Conservation (phyloP, 345 rosid genomes). For the Brassica rapa region DNA sequence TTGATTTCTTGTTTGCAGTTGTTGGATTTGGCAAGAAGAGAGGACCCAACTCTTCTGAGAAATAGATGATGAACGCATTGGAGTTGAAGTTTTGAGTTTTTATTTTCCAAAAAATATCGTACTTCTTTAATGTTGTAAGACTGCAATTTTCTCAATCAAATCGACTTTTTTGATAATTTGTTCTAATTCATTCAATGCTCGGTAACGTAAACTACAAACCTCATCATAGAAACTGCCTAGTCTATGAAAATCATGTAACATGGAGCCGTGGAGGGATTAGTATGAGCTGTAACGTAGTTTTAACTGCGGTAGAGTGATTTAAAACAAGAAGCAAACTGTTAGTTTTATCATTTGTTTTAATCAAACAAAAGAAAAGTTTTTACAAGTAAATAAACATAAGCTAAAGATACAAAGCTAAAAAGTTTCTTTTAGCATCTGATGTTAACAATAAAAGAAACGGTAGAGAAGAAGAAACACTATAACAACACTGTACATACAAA, state of each 20-base stretch:
- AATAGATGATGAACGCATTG: constrained; percentile 45
- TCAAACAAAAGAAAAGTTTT: neutral
- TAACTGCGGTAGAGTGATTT: too few species aligned
- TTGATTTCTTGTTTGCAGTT: constrained; percentile 41
- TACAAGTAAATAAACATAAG: neutral
- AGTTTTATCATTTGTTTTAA: neutral
- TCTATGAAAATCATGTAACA: too few species aligned
- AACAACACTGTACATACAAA: constrained; percentile 24
- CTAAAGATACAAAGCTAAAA: constrained; percentile 12
- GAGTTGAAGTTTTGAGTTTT: neutral
- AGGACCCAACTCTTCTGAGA: constrained; percentile 95
- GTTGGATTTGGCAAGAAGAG: constrained; percentile 97
- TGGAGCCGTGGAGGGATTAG: too few species aligned
- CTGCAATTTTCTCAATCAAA: neutral
- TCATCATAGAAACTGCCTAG: too few species aligned
- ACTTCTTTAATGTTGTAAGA: neutral
- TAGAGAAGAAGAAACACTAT: neutral
- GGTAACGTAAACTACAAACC: neutral
- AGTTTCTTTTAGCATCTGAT: neutral
- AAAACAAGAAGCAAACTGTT: neutral
- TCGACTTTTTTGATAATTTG: neutral
- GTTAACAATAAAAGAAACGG: neutral
- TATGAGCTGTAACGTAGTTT: too few species aligned
- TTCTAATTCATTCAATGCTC: neutral
- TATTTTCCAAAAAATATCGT: too few species aligned